These are phyloP conservation scores for Kingdonia uniflora DNA, from an alignment of 164 flowering plant genomes.

Conservation along the genomic window DNA sequence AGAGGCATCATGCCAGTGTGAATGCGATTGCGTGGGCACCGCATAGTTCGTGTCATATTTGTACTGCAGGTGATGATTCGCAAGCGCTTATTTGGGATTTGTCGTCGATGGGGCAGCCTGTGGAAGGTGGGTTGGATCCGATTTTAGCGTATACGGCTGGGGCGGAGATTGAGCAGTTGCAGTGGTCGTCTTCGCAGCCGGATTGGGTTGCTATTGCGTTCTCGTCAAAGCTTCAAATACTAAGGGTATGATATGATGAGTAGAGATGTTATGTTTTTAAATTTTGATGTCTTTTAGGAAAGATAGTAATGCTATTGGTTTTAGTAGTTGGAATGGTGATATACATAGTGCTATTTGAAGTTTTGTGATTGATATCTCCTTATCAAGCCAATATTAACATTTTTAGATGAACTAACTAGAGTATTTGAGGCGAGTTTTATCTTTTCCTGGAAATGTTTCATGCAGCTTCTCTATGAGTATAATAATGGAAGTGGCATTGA, in stretches of 20 bases:
- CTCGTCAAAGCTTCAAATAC: conserved; percentile 82
- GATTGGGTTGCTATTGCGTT: conserved; percentile 95
- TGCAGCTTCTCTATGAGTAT: background rate
- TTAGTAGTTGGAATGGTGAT: too few relatives aligned
- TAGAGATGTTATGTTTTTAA: background rate
- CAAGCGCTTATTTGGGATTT: conserved; percentile 83
- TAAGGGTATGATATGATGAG: conserved; percentile 46
- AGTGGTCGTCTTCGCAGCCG: conserved; percentile 90
- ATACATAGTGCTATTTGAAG: too few relatives aligned
- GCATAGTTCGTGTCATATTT: conserved; percentile 82
- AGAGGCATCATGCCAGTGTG: conserved; percentile 80
- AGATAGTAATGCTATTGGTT: too few relatives aligned
- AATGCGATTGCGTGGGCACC: conserved; percentile 98
- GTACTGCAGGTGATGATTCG: conserved; percentile 88
- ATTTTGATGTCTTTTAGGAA: too few relatives aligned
- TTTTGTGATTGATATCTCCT: too few relatives aligned
- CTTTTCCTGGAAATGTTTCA: background rate
- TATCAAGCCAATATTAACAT: too few relatives aligned
- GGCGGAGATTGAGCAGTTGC: conserved; percentile 89
- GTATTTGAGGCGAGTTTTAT: too few relatives aligned
- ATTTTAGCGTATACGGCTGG: conserved; percentile 84
- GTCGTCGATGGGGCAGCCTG: conserved; percentile 75
- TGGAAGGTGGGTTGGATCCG: conserved; percentile 84
- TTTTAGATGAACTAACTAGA: too few relatives aligned
- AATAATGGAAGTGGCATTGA: too few relatives aligned